Conservation (phyloP, 345 rosid species). For the Psidium friedrichsthalianum region DNA sequence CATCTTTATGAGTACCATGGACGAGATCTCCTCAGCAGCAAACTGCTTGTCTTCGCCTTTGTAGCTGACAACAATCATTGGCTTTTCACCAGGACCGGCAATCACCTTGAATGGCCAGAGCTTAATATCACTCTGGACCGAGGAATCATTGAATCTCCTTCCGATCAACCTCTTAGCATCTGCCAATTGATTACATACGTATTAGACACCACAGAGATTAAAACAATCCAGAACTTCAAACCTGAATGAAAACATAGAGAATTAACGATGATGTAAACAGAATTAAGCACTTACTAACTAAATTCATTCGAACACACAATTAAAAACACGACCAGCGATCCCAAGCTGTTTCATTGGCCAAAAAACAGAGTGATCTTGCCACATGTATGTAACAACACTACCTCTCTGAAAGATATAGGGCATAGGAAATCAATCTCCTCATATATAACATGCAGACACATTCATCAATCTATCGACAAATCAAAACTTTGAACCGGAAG, state of each 20-base stretch:
- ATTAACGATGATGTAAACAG: neutral
- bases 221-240: neutral
- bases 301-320: neutral
- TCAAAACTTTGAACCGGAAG: neutral
- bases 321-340: neutral
- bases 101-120: slow-evolving; percentile 61
- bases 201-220: neutral
- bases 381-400: neutral
- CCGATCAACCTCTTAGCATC: slow-evolving; percentile 78
- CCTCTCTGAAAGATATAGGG: neutral
- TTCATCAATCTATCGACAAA: neutral
- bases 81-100: slow-evolving; percentile 52
- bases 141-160: slow-evolving; percentile 43
- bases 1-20: slow-evolving; percentile 73
- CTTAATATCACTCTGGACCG: slow-evolving; percentile 57
- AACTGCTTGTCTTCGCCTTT: slow-evolving; percentile 59
- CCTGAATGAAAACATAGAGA: neutral
- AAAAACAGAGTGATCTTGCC: neutral
- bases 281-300: neutral
- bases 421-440: neutral
- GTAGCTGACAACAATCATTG: slow-evolving; percentile 48
- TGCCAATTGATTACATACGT: neutral
- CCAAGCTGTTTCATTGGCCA: neutral
- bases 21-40: slow-evolving; percentile 68
- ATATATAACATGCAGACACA: neutral